Evolutionary conservation across 192 early-diverging fungal genomes (phyloP), one percentile per base, ranked within the genome.

Genomic region (Gigaspora rosea): DNA sequence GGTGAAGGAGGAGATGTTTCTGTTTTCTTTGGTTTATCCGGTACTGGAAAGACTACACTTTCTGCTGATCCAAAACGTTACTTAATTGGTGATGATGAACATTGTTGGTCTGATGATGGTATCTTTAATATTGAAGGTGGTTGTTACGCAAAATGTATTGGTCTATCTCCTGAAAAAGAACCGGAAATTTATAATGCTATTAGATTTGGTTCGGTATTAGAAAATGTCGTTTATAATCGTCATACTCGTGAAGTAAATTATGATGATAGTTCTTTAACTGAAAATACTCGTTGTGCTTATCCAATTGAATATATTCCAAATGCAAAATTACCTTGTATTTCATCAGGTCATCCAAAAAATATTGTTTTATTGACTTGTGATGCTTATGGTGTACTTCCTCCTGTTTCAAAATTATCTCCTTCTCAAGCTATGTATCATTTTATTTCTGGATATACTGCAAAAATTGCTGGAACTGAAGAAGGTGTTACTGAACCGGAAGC

Each of bases 91-190:
- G 97, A 99, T 85, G 97, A 99, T 86, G 97, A 99, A 86, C 97
- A 99, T 85, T 97, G 96, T 84, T 99, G 97, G 97, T 94, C 93
- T n/a, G 94, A 97, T 79, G 88, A 90, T 57, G 96, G 96, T 78
- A 86, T 97, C 70, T 99, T 99, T 92, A 99, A 99, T 88, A 97
- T 99, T 75, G 97, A 99, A 87, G 97, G 97, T 75, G 97, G 97
- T 47, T 99, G 97, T 88, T 99, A 99, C 81, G 97, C 97, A 78
- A 99, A 99, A 88, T 92, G 92, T 79, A 95, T 99, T 78, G 95
- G 97, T 78, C 87, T 99, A 52, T 96, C 95, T 12, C 91, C 91
- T 54, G 95, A 95, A 80, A 99, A 97, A 90, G 97, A 99, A 82
- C 97, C 97, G 73, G 97, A 97, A 85, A 99, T 99, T 86, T 99